Evolutionary conservation across 345 rosid genomes (phyloP), one percentile per base, ranked within the genome.

Genomic region (Eucalyptus erythrocorys): DNA sequence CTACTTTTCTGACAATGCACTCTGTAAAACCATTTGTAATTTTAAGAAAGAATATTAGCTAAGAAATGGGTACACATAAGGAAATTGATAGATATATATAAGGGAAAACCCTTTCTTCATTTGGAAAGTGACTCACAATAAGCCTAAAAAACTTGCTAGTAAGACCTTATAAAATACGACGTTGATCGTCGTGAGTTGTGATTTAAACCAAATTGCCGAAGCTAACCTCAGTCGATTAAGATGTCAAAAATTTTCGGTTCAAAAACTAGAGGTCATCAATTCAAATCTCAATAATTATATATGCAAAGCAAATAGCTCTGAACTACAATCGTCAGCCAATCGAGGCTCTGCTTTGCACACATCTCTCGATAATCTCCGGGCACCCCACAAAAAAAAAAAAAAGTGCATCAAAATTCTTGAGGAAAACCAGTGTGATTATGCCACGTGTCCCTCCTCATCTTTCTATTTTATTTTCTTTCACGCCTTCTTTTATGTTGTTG

Each of bases 231-330:
- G 26, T 71, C 27, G 15, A 37, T 76, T 76, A 27, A 43, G 82
- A 71, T 0, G 2, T 0, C 8, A 76, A 76, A 27, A 37, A 22
- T 0, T 76, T 76, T 6, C 4, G 1, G 4, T 22, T 37, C 1
- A 34, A 2, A 37, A 71, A 17, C 4, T 51, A 51, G 5, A 51
- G 61, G 6, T 55, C 13, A 10, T 55, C 30, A 2, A 19, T 55
- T 55, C 30, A 61, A 30, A 12, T 59, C 66, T 30, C 16, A 59
- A 3, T 61, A 61, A 12, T 61, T 61, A 61, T 61, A 61, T 61
- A 61, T 13, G 34, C 34, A 61, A 6, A 30, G 34, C 34, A 61
- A 6, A 30, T 13, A 30, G 27, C 5, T 34, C 1, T 19, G 7
- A 5, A 68, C 40, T 5, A 32, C 24, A 6, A 10, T 6, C 1